These are phyloP conservation scores for Debaryomyces maramus DNA, from an alignment of 805 yeast genomes.

Conservation along the genomic window DNA sequence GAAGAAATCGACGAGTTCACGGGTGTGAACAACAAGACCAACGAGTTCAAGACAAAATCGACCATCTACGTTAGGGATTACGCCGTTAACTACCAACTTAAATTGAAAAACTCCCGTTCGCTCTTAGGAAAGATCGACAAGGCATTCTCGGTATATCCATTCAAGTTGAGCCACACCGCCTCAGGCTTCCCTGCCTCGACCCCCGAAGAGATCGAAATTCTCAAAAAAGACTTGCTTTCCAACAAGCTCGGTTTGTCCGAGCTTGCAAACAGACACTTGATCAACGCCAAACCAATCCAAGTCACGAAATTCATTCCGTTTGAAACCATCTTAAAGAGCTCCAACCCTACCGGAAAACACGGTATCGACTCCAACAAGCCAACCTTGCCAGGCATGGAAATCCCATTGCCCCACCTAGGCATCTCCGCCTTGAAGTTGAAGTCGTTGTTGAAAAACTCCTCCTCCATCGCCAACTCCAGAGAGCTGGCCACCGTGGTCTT, in stretches of 20 bases:
- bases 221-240: conserved; percentile 57
- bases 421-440: conserved; percentile 67
- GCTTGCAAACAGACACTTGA: conserved; percentile 74
- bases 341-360: conserved; percentile 65
- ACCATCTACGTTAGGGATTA: conserved; percentile 83
- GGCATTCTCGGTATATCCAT: conserved; percentile 82
- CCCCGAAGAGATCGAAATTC: conserved; percentile 27
- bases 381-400: conserved; percentile 68
- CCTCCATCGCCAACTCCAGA: conserved; percentile 69
- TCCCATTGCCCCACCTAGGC: conserved; percentile 74
- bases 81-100: conserved; percentile 76
- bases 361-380: conserved; percentile 70
- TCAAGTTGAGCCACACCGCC: conserved; percentile 76
- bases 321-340: conserved; percentile 57
- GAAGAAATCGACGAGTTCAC: conserved; percentile 64
- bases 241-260: conserved; percentile 78
- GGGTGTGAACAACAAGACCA: conserved; percentile 59
- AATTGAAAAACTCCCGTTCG: conserved; percentile 70
- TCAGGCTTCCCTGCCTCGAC: conserved; percentile 58
- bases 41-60: conserved; percentile 57
- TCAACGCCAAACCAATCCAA: conserved; percentile 71
- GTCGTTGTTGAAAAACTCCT: conserved; percentile 47
- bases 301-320: conserved; percentile 74
- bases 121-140: conserved; percentile 71
- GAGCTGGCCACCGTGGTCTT: conserved; percentile 69